phyloP scores from a whole-genome alignment of 2,329 filamentous ascomycete genomes.

The Xylaria sp. region DNA sequence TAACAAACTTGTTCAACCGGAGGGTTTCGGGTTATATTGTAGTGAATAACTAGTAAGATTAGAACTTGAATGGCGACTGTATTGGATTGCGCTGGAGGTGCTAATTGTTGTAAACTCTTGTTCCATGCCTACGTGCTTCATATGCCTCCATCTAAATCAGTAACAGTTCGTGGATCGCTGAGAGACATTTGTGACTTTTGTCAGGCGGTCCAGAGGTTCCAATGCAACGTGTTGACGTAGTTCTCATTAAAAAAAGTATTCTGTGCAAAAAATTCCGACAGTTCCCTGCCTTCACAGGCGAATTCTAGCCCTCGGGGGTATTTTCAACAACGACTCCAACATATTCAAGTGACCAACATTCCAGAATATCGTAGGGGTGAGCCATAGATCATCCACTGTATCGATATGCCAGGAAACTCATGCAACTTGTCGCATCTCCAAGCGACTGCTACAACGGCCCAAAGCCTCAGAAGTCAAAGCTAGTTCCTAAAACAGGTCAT shows the following conservation, averaged over 20 bases:
- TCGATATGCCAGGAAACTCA: slow-evolving; percentile 8
- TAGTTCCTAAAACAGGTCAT: slow-evolving; percentile 51
- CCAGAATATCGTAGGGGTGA: slow-evolving; percentile 6
- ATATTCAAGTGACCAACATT: slow-evolving; percentile 19
- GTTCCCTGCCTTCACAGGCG: slow-evolving; percentile 6
- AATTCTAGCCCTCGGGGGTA: slow-evolving; percentile 32
- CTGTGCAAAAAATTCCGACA: slow-evolving; percentile 8
- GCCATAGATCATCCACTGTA: not conserved
- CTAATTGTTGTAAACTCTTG: not conserved
- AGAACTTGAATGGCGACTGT: not conserved
- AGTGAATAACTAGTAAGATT: not conserved
- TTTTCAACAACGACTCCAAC: slow-evolving; percentile 28
- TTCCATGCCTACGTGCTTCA: not conserved
- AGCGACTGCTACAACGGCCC: not conserved
- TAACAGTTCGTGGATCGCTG: not conserved
- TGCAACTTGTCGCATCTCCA: not conserved
- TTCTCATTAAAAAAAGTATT: slow-evolving; percentile 16
- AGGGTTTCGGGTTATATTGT: not conserved
- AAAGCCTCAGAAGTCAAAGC: not conserved
- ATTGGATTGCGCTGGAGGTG: not conserved
- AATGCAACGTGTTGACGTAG: slow-evolving; percentile 9
- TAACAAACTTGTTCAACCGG: not conserved
- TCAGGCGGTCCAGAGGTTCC: not conserved
- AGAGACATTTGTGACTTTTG: not conserved
- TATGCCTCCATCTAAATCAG: not conserved